Percentiles rank a stretch among this genome's conserved stretches.
These are phyloP conservation scores for Lasiodiplodia citricola DNA, from an alignment of 2,329 filamentous ascomycete genomes.

Conservation along the genomic window DNA sequence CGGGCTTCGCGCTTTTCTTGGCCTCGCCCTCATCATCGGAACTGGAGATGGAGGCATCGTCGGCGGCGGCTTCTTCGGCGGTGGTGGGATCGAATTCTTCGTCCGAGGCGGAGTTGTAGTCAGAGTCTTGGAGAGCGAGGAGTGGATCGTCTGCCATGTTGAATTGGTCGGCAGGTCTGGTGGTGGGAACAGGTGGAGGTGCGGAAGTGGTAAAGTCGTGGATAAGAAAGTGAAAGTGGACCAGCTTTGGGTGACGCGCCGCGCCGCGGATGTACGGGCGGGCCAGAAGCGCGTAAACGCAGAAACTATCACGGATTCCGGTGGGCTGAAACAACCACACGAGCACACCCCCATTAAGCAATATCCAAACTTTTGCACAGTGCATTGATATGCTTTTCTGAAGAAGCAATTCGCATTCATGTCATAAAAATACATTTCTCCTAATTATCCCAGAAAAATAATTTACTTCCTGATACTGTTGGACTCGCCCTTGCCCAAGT, in stretches of 20 bases:
- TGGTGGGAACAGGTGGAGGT: background rate
- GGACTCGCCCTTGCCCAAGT: conserved; percentile 13
- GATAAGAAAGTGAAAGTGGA: background rate
- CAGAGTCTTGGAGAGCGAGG: conserved; percentile 33
- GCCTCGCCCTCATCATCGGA: conserved; percentile 37
- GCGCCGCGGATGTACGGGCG: background rate
- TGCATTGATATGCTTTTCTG: background rate
- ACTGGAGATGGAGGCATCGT: conserved; percentile 51
- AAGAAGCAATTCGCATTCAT: background rate
- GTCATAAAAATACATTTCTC: background rate
- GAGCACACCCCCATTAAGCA: no score
- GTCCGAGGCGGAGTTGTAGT: conserved; percentile 68
- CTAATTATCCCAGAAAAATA: background rate
- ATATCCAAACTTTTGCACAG: no score
- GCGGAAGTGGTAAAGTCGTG: background rate
- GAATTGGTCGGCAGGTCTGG: background rate
- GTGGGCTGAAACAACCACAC: background rate
- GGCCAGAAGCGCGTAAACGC: background rate
- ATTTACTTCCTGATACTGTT: conserved; percentile 7
- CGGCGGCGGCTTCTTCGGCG: conserved; percentile 48
- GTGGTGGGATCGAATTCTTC: conserved; percentile 76
- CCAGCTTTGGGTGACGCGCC: background rate
- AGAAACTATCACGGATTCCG: background rate
- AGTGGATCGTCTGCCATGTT: background rate
- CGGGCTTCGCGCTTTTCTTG: background rate